Base-by-base conservation (phyloP, 768 basidiomycete genomes). In the Cantharellus cinnabarinus region DNA sequence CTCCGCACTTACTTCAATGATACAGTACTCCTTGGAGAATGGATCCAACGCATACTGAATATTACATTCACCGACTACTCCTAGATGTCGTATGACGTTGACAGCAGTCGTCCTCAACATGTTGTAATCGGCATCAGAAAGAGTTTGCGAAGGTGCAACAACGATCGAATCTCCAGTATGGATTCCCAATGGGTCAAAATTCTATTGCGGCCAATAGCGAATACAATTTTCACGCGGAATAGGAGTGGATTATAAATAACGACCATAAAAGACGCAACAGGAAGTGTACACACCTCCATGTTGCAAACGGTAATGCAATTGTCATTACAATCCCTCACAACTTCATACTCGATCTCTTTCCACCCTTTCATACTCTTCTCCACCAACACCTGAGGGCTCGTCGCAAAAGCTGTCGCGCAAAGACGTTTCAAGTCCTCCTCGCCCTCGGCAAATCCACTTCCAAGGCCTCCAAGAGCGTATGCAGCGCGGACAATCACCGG, bases 271-370 rank as follows among this genome's bases (percentile, higher is more conserved):
- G 60, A 41, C 4, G 29, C 10, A 59, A 20, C 39, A 58, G 50
- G 29, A 5, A 54, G 52, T 3, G n/a, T 5, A 68, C 84, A 60
- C 54, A 91, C 93, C 87, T 99, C 94, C 94, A 99, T 99, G 74
- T 99, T 99, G 73, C 94, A 99, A 63, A 98, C 94, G 0, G 93
- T 94, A 73, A 98, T 98, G 68, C 94, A 98, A 69, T 99, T 99
- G 68, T 98, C 89, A 62, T 88, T 77, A 73, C 91, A 97, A 71
- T 99, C 94, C 61, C 94, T 78, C 5, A 98, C 94, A 56, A 99
- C 94, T 68, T 99, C 94, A 65, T 99, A 99, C 73, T 99, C 94
- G 64, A 99, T 94, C 75, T 99, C 94, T 73, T 99, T 98, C 94
- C 94, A 99, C 2, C 94, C 94, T 73, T 98, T 98, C 94, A 98